Evolutionary conservation across 768 basidiomycete genomes (phyloP), one percentile per base, ranked within the genome.

Genomic region (Tricholoma hemisulphureum): DNA sequence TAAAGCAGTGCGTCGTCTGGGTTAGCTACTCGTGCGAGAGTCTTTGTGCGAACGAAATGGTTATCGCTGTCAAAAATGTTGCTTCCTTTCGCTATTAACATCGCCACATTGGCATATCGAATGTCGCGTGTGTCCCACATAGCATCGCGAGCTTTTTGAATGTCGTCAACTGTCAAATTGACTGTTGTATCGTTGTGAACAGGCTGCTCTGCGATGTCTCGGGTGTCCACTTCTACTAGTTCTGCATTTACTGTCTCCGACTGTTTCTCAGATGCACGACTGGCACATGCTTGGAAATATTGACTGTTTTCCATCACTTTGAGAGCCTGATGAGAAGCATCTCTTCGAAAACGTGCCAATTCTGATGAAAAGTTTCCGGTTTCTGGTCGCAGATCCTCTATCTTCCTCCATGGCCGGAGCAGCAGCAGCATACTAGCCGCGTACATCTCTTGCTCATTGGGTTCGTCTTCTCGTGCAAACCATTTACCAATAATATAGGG

Each of bases 401-500:
- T n/a, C n/a, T n/a, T n/a, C n/a, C n/a, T 20, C 78, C 75, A 79
- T 2, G 75, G 78, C 32, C 67, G 69, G 0, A 77, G 58, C 0
- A 80, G 54, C 10, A 63, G 8, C 0, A 80, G 63, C 57, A 77
- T 74, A 0, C 32, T 61, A 1, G 73, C 73, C 23, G 51, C 60
- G 35, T 75, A 74, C 61, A 75, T 51, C 2, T 65, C 53, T 1
- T 18, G n/a, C 2, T 45, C 24, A 4, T 58, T 51, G 6, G 35
- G 29, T 6, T 69, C 61, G 34, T 75, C 65, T 2, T 34, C 29
- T 0, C 67, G 48, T 0, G 71, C 69, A 49, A 76, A 71, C 58
- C 66, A 75, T 8, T 37, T 54, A 0, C 77, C 75, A 6, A 75
- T 58, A 48, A 79, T 64, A 23, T 69, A 62, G 0, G 73, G 73